These are phyloP conservation scores for Populus tomentosa DNA, from an alignment of 441 rosid genomes.

Conservation along the genomic window DNA sequence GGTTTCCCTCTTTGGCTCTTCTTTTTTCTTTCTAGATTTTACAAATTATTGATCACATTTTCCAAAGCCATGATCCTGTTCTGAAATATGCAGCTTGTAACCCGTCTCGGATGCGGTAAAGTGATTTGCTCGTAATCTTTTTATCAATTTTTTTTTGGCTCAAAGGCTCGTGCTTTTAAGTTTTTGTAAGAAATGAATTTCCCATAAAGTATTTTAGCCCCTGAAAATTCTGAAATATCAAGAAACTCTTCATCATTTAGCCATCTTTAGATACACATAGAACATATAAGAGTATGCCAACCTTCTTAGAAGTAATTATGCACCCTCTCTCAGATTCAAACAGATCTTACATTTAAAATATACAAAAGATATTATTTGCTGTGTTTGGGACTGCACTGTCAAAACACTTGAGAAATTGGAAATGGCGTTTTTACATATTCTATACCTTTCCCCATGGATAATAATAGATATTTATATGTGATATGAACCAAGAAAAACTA, in stretches of 20 bases:
- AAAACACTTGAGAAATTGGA: background rate
- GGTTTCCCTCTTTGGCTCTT: background rate
- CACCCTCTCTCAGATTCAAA: background rate
- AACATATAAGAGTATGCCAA: background rate
- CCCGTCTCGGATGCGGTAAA: background rate
- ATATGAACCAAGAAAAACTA: slow-evolving; percentile 1
- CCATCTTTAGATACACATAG: background rate
- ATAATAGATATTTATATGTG: slow-evolving; percentile 4
- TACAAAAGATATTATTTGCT: background rate
- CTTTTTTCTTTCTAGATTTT: background rate
- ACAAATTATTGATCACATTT: background rate
- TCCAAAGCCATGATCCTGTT: background rate
- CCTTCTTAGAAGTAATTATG: background rate
- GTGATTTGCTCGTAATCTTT: background rate
- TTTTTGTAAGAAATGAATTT: slow-evolving; percentile 1
- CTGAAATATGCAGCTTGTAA: background rate
- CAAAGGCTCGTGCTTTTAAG: background rate
- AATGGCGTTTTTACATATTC: background rate
- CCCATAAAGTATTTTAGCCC: background rate
- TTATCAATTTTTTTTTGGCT: background rate
- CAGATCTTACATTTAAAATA: background rate
- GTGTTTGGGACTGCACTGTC: background rate
- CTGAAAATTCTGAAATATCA: background rate
- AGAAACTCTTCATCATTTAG: background rate
- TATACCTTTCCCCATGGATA: background rate